Percentiles rank a stretch among this genome's conserved stretches.
phyloP scores from a whole-genome alignment of 148 eudicot genomes.

The Rhododendron kiyosumense region DNA sequence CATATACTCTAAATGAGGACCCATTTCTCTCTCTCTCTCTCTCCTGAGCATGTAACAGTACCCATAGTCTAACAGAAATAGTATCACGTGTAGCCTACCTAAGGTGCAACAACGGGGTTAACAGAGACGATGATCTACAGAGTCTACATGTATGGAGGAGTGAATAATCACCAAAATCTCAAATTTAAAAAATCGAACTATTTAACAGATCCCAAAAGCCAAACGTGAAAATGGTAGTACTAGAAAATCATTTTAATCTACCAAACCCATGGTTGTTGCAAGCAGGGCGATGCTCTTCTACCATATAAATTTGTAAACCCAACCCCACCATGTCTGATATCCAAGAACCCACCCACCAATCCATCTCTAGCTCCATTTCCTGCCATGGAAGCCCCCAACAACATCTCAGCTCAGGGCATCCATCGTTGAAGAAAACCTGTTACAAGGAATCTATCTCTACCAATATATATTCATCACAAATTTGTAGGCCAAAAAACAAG shows the following conservation, averaged over 20 bases:
- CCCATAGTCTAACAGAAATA: background rate
- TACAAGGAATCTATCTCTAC: background rate
- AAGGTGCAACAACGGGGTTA: background rate
- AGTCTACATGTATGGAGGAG: background rate
- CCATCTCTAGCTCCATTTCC: background rate
- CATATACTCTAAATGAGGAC: background rate
- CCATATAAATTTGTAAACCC: background rate
- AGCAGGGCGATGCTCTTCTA: background rate
- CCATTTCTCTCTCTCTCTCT: background rate
- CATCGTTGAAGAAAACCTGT: background rate
- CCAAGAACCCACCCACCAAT: background rate
- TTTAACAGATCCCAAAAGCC: background rate
- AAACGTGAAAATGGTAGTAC: background rate
- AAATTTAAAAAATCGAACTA: background rate
- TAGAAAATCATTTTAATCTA: background rate
- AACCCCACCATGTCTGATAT: background rate
- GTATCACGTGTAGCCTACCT: too few relatives aligned
- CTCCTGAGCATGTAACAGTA: background rate
- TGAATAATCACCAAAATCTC: background rate
- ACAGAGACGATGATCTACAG: background rate
- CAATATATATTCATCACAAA: background rate
- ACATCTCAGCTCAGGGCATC: background rate
- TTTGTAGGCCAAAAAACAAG: background rate
- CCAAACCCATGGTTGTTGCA: background rate
- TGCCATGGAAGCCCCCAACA: background rate